Evolutionary conservation across 2,329 filamentous ascomycete species (phyloP).

Genomic region (Zasmidium angulare): DNA sequence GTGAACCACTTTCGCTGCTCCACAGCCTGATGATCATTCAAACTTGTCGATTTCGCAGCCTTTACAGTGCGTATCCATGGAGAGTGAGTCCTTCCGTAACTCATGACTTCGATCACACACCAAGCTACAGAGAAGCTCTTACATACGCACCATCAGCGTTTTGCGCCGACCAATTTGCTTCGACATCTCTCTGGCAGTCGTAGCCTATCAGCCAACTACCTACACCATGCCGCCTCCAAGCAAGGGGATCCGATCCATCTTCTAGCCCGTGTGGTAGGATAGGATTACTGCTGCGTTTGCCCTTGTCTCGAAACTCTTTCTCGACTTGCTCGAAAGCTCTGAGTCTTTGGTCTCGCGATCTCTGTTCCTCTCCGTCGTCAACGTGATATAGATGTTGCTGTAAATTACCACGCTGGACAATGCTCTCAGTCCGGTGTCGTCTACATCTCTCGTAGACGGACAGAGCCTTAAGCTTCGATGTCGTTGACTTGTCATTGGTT

Average conservation of each 20-base stretch:
- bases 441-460: slow-evolving; percentile 59
- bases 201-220: slow-evolving; percentile 18
- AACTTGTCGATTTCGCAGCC: no score
- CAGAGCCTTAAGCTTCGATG: slow-evolving; percentile 16
- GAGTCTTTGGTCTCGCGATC: slow-evolving; percentile 27
- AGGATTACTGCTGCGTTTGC: not conserved
- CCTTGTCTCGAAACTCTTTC: slow-evolving; percentile 2
- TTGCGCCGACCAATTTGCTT: slow-evolving; percentile 11
- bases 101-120: not conserved
- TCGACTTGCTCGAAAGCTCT: slow-evolving; percentile 12
- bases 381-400: slow-evolving; percentile 65
- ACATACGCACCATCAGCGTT: not conserved
- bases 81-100: no score
- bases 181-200: slow-evolving; percentile 17
- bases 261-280: slow-evolving; percentile 10
- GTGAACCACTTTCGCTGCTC: no score
- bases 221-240: slow-evolving; percentile 19
- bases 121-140: slow-evolving; percentile 8
- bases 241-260: slow-evolving; percentile 14
- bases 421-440: slow-evolving; percentile 57
- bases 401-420: slow-evolving; percentile 60
- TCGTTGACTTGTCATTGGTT: not conserved
- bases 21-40: no score
- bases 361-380: slow-evolving; percentile 58
- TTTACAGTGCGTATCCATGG: no score